A percentile compares a stretch with the other conserved stretches of the same genome.
These are phyloP conservation scores for Xerocomus cyaneibrunnescens DNA, from an alignment of 1,284 basidiomycete species.

Conservation along the genomic window DNA sequence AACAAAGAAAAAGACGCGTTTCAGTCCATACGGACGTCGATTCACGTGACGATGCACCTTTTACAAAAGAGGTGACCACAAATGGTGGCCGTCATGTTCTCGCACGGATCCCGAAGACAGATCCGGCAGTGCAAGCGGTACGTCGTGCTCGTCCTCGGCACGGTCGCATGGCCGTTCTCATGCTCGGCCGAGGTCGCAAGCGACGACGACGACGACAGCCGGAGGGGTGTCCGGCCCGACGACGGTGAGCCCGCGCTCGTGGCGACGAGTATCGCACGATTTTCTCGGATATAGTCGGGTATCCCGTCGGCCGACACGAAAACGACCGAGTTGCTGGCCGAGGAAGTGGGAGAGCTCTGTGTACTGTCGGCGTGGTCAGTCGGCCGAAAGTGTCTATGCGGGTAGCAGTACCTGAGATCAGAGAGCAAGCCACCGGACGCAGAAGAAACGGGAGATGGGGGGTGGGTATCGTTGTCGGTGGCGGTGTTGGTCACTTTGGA, in stretches of 20 bases:
- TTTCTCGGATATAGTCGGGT: slow-evolving; percentile 34
- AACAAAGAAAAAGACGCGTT: not conserved
- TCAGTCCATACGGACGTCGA: not conserved
- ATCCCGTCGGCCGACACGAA: slow-evolving; percentile 33
- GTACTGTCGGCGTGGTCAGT: slow-evolving; percentile 11
- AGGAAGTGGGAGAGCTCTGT: slow-evolving; percentile 6
- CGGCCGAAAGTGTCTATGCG: not conserved
- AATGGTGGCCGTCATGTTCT: slow-evolving; percentile 51
- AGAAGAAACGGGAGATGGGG: slow-evolving; percentile 13
- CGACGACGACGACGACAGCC: slow-evolving; percentile 21
- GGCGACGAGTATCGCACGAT: slow-evolving; percentile 32
- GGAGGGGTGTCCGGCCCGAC: slow-evolving; percentile 20
- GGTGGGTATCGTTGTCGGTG: slow-evolving; percentile 4
- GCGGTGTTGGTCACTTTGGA: slow-evolving; percentile 1
- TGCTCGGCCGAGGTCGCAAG: not conserved
- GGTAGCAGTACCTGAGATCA: slow-evolving; percentile 19
- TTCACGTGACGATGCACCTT: slow-evolving; percentile 36
- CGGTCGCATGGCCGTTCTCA: not conserved
- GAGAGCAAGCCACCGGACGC: slow-evolving; percentile 12
- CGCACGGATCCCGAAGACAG: slow-evolving; percentile 44
- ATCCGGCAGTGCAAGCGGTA: slow-evolving; percentile 44
- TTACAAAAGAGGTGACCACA: slow-evolving; percentile 62
- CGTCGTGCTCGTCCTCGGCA: not conserved
- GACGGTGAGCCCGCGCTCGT: slow-evolving; percentile 30
- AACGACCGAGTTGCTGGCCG: slow-evolving; percentile 27